A percentile compares a stretch with the other conserved stretches of the same genome.
Evolutionary conservation across 331 rosid genomes (phyloP).

Genomic region (Ulmus americana): DNA sequence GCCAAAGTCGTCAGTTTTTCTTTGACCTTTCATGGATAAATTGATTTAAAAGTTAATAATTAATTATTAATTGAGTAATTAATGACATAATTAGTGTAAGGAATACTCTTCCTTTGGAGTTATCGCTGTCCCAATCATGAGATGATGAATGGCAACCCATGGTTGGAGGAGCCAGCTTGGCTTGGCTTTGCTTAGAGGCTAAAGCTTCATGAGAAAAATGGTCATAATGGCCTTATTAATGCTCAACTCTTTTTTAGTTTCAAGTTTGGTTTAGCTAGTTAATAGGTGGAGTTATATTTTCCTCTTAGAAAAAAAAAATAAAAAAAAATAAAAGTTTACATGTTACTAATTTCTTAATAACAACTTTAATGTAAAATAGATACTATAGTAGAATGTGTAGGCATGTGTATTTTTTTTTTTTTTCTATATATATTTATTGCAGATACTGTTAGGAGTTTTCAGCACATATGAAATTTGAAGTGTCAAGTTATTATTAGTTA

Average conservation of each 20-base stretch:
- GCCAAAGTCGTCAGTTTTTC: conserved; percentile 7
- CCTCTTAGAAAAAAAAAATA: neutral
- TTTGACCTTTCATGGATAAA: neutral
- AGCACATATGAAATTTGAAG: neutral
- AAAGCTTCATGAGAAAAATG: too few relatives aligned
- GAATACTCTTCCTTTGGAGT: neutral
- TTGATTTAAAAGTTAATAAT: neutral
- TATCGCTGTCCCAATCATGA: neutral
- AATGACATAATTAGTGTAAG: neutral
- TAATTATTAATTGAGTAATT: neutral
- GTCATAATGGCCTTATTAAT: too few relatives aligned
- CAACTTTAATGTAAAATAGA: neutral
- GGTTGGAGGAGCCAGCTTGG: conserved; percentile 3
- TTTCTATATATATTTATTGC: too few relatives aligned
- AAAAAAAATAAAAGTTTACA: neutral
- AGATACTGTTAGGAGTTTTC: neutral
- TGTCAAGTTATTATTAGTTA: too few relatives aligned
- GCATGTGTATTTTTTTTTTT: too few relatives aligned
- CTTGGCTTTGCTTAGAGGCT: neutral
- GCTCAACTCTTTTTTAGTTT: neutral
- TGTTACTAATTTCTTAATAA: neutral
- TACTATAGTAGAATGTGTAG: too few relatives aligned
- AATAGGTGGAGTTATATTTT: neutral
- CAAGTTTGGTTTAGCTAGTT: neutral
- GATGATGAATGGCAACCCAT: neutral